A percentile compares a stretch with the other conserved stretches of the same genome.
These are phyloP conservation scores for Penicillium sp. DNA, from an alignment of 2,329 filamentous ascomycete species.

Conservation along the genomic window DNA sequence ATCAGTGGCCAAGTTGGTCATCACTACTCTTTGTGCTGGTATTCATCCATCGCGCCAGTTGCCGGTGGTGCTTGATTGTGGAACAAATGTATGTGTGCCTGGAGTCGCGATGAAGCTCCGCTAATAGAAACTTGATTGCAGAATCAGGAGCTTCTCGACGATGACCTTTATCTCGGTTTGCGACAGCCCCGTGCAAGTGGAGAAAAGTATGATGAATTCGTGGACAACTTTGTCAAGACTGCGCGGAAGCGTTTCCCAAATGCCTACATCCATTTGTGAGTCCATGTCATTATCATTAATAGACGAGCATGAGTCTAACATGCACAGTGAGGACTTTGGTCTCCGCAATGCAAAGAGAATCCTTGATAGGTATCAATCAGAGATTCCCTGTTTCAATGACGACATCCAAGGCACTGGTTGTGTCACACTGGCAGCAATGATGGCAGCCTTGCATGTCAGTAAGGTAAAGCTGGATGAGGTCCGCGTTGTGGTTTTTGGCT, in stretches of 20 bases:
- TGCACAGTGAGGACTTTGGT: slow-evolving; percentile 67
- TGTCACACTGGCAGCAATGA: slow-evolving; percentile 76
- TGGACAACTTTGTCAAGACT: slow-evolving; percentile 66
- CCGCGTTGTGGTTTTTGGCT: slow-evolving; percentile 69
- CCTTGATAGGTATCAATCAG: slow-evolving; percentile 66
- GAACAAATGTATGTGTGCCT: slow-evolving; percentile 56
- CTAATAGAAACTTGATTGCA: slow-evolving; percentile 18
- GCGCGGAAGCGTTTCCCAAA: slow-evolving; percentile 67
- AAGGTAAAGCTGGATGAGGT: slow-evolving; percentile 62
- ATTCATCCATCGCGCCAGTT: slow-evolving; percentile 73
- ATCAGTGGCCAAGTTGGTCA: slow-evolving; percentile 72
- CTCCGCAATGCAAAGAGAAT: slow-evolving; percentile 69
- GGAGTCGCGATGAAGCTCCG: neutral
- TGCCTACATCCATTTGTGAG: slow-evolving; percentile 73
- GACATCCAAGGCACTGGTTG: slow-evolving; percentile 87
- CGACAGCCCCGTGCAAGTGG: slow-evolving; percentile 62
- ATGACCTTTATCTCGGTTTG: slow-evolving; percentile 75
- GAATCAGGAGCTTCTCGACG: slow-evolving; percentile 67
- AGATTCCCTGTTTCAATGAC: slow-evolving; percentile 83
- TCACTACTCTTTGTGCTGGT: slow-evolving; percentile 82
- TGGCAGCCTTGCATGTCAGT: slow-evolving; percentile 67
- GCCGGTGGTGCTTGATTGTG: slow-evolving; percentile 78
- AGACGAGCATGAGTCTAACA: neutral
- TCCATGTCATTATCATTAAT: neutral
- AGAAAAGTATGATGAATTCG: slow-evolving; percentile 67